Evolutionary conservation across 345 rosid genomes (phyloP).

Genomic region (Arabis hirsuta): DNA sequence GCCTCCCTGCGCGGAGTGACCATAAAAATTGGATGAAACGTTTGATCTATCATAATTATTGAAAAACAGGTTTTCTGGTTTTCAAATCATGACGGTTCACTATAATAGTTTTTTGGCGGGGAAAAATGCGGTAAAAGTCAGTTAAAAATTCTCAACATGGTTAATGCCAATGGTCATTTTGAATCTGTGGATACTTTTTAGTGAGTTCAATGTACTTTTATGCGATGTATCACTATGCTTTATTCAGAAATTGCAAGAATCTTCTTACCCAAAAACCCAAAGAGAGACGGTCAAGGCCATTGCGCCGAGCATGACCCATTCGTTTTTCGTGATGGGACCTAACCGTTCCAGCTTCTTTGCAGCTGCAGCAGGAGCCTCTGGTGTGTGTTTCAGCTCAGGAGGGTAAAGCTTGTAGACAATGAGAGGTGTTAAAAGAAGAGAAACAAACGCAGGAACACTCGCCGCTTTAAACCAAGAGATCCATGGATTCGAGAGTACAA

Average conservation of each 20-base stretch:
- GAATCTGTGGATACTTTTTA: not conserved
- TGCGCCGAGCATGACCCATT: conserved; percentile 85
- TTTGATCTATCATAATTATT: not conserved
- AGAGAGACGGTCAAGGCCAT: conserved; percentile 91
- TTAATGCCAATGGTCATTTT: not conserved
- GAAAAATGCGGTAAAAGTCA: not conserved
- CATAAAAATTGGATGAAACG: not conserved
- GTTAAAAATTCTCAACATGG: not conserved
- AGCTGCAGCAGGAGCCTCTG: conserved; percentile 95
- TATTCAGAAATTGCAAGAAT: conserved; percentile 8
- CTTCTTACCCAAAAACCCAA: conserved; percentile 82
- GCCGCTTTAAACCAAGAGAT: conserved; percentile 94
- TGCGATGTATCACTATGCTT: not conserved
- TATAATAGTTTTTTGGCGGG: not conserved
- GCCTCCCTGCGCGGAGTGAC: conserved; percentile 58
- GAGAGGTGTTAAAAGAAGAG: conserved; percentile 77
- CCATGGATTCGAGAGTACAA: conserved; percentile 79
- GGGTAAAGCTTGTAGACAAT: conserved; percentile 84
- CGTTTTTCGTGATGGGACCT: conserved; percentile 83
- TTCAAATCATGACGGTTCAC: not conserved
- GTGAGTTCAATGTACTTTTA: not conserved
- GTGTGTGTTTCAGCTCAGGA: conserved; percentile 90
- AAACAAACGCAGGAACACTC: conserved; percentile 75
- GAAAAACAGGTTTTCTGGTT: not conserved
- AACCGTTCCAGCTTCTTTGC: conserved; percentile 70